Evolutionary conservation across 2,329 filamentous ascomycete genomes (phyloP), one percentile per base, ranked within the genome.

Genomic region (Dissoconium aciculare): DNA sequence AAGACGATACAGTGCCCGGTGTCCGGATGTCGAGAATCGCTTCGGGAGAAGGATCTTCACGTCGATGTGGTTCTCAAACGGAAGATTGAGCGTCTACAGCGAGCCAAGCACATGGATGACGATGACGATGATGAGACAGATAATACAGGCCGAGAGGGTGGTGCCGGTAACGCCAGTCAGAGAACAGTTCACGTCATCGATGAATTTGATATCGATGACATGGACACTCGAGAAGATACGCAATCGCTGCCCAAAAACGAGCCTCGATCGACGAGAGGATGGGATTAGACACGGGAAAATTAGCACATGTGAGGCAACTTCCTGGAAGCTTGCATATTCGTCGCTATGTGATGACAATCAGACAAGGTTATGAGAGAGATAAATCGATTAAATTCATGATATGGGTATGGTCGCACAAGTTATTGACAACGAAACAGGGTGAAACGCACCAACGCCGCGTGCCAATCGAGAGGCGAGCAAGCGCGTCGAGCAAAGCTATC

Each of bases 1-100:
- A 34, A 36, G 5, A 52, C 49, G 13, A 59, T 68, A 1, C 59
- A 66, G 31, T 84, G 78, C 49, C 78, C 78, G 0, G 65, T 73
- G 34, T 56, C 66, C 2, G 77, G 78, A 1, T 84, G 78, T 49
- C 58, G 60, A 28, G 57, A 67, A 58, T 59, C 56, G 33, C 57
- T 77, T 27, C 55, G 56, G 1, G 50, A 59, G 9, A 42, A 54
- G 0, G 71, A 78, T 40, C 62, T 78, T 33, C 64, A 60, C 36
- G 56, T 61, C 11, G 73, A 79, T 41, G 57, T 63, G 26, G 53
- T 69, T 10, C 59, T 76, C 36, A 50, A 67, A 14, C 67, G 72
- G 23, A 65, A 66, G 42, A 69, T 78, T 32, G 60, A 67, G 50
- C 67, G 73, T 5, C 58, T 64, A 5, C 58, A 61, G 35, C 57